These are phyloP conservation scores for Colletotrichum sidae DNA, from an alignment of 2,329 filamentous ascomycete species.

Conservation along the genomic window DNA sequence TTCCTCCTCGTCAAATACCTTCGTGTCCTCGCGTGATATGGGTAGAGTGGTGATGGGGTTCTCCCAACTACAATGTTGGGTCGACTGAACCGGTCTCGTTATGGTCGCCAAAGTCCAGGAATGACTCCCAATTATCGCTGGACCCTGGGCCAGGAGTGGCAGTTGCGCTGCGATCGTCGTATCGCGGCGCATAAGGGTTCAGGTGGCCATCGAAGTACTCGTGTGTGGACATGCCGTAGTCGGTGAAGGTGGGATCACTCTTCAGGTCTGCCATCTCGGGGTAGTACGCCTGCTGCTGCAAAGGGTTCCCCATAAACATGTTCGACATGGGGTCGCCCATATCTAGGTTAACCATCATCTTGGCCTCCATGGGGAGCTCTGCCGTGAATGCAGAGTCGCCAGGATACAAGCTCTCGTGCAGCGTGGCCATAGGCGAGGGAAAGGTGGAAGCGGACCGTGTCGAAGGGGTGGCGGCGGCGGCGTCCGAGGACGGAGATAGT, in stretches of 20 bases:
- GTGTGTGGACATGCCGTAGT: conserved; percentile 11
- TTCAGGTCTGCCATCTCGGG: conserved; percentile 25
- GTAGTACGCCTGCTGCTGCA: conserved; percentile 24
- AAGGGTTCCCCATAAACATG: conserved; percentile 32
- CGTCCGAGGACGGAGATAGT: conserved; percentile 43
- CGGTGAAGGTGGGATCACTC: conserved; percentile 9
- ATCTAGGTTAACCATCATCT: conserved; percentile 52
- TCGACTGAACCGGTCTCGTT: conserved; percentile 23
- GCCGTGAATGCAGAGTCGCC: conserved; percentile 54
- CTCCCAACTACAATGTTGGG: conserved; percentile 13
- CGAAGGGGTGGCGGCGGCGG: conserved; percentile 26
- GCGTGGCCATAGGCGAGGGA: conserved; percentile 39
- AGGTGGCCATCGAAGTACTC: conserved; percentile 28
- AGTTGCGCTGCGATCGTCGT: conserved; percentile 4
- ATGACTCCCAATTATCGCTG: conserved; percentile 27
- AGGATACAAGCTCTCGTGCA: conserved; percentile 41
- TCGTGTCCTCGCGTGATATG: background rate
- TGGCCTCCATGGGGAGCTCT: conserved; percentile 55
- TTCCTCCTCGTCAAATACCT: background rate
- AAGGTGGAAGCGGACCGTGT: conserved; percentile 41
- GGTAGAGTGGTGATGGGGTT: background rate
- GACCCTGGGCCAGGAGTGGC: conserved; percentile 12
- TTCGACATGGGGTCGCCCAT: conserved; percentile 42
- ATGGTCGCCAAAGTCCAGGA: conserved; percentile 39
- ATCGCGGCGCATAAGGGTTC: conserved; percentile 27